Evolutionary conservation across 2,329 filamentous ascomycete genomes (phyloP), one percentile per base, ranked within the genome.

Genomic region (Fusarium drepaniforme): DNA sequence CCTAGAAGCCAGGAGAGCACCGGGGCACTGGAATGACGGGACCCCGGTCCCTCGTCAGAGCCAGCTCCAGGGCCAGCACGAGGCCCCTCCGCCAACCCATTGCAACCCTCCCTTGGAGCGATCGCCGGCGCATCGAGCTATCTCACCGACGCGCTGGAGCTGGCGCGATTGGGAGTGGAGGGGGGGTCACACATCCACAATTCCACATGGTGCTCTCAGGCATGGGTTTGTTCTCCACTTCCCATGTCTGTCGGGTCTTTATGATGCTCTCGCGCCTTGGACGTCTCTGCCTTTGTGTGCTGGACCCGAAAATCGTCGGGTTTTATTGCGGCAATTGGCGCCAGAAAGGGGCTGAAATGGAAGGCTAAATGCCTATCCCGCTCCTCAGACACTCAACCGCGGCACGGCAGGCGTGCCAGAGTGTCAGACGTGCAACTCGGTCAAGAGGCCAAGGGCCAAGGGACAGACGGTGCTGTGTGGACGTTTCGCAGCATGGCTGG

Each of bases 111-210:
- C 70, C 73, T 75, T 70, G 62, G 53, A 74, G 38, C 64, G 77
- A 78, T 78, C 70, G 74, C 67, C 69, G 68, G 61, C 68, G 66
- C 76, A 68, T 74, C 75, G 56, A 63, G 71, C 68, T 76, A 78
- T 78, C 77, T 75, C 77, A 78, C 73, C 76, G 65, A 75, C 66
- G 53, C 61, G 66, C 67, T 77, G 76, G 71, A 76, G 69, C 58
- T 61, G 70, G 65, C 44, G 68, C 59, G 59, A 70, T 65, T 44
- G 21, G 56, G 49, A 58, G 44, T 58, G 64, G 67, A 42, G 42
- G 63, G 30, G 30, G 30, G 38, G 42, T 28, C 44, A 38, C 23
- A 40, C 71, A 64, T 70, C 74, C 75, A 75, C 67, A 72, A 71
- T 77, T 75, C 76, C 67, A 68, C 70, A 66, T 58, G 42, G 61